Conservation (phyloP, 495 filamentous ascomycete genomes). For the Hypoxylon cercidicola region DNA sequence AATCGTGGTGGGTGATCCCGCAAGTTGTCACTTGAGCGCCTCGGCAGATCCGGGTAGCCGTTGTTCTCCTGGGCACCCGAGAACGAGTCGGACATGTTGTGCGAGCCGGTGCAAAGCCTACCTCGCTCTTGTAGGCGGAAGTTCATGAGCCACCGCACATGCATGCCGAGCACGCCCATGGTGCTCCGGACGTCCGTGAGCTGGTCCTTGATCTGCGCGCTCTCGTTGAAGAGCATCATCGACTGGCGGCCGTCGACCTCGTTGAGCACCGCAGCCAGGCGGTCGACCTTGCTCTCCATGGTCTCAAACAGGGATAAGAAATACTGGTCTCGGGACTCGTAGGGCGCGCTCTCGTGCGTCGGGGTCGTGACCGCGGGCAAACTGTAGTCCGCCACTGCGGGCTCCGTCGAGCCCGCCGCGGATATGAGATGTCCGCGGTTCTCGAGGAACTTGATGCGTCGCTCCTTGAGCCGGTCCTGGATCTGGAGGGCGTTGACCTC, state of each 20-base stretch:
- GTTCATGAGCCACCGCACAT: constrained; percentile 66
- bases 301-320: constrained; percentile 60
- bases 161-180: constrained; percentile 63
- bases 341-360: constrained; percentile 41
- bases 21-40: constrained; percentile 36
- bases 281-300: constrained; percentile 58
- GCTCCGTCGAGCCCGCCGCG: constrained; percentile 24
- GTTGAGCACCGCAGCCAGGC: constrained; percentile 53
- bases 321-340: constrained; percentile 51
- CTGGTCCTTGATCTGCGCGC: constrained; percentile 61
- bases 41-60: constrained; percentile 25
- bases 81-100: constrained; percentile 19
- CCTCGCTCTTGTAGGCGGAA: constrained; percentile 54
- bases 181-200: constrained; percentile 62
- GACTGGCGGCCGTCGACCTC: constrained; percentile 61
- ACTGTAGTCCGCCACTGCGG: constrained; percentile 34
- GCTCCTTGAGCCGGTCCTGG: constrained; percentile 51
- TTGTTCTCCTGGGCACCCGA: constrained; percentile 28
- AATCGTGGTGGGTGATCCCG: constrained; percentile 45
- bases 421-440: constrained; percentile 38
- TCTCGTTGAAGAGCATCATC: constrained; percentile 61
- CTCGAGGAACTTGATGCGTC: constrained; percentile 56
- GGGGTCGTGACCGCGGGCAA: constrained; percentile 28
- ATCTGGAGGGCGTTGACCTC: constrained; percentile 45
- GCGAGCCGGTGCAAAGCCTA: constrained; percentile 31